phyloP scores from a whole-genome alignment of 176 grass and related monocot species.

The maize (Zea mays) region Zm-B73-REFERENCE-NAM-5.0 NC_050100.1:215859501-215860000 shows the following conservation, averaged over 20 bases:
- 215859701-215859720: too few relatives aligned
- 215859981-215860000: background rate
- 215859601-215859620: background rate
- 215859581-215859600: constrained; percentile 2
- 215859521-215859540: constrained; percentile 6
- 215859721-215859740: too few relatives aligned
- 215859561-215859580: constrained; percentile 15
- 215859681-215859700: background rate
- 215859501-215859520: constrained; percentile 2
- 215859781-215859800: too few relatives aligned
- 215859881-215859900: too few relatives aligned
- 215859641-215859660: too few relatives aligned
- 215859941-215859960: background rate
- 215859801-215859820: background rate
- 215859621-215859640: background rate
- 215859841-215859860: background rate
- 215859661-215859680: background rate
- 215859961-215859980: background rate
- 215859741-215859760: too few relatives aligned
- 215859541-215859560: constrained; percentile 2
- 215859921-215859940: background rate
- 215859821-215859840: too few relatives aligned
- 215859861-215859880: background rate
- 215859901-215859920: background rate
- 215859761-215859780: too few relatives aligned